Evolutionary conservation across 1,284 basidiomycete species (phyloP), one percentile per base, ranked within the genome.

Genomic region (Phlebopus sp.): DNA sequence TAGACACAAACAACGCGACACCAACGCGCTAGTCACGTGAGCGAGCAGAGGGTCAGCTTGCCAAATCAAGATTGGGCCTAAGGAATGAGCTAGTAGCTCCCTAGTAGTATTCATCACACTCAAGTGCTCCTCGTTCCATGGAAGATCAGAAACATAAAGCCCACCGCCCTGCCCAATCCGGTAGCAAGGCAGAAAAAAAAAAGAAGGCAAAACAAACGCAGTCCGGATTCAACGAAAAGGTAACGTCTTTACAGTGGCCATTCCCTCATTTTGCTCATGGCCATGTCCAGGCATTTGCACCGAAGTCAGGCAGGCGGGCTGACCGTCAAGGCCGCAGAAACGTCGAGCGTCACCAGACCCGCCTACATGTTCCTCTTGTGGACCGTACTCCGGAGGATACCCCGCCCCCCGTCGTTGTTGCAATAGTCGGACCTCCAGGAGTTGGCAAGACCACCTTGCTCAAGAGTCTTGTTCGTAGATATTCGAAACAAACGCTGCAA

Each of bases 361-460:
- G 94, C 32, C 79, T 98, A 2, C 97, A 99, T 70, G 97, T 99
- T 2, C 97, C 97, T 4, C 80, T 97, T 29, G 90, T 98, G 42
- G 89, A 98, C 66, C 81, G 97, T 49, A 97, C 94, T 8, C 93
- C 95, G 3, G 90, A 92, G 46, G 90, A 93, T 53, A 79, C 87
- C 43, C 92, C 96, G 1, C 96, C 97, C 11, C 97, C 97, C 1
- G 84, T 98, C 57, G 84, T 99, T 50, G 84, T 99, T 36, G 96
- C 95, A n/a, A 82, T 99, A 44, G 95, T 98, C 42, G 97, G 97
- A 0, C 96, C 97, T 13, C 89, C 95, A 6, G 97, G 97, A 15
- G 97, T 94, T 17, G 97, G 97, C 48, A 99, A 99, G 71, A 92
- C 92, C 1, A 99, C 95, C 1, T 77, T 99, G 10, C 78, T 98